Evolutionary conservation across 2,329 filamentous ascomycete genomes (phyloP).

Genomic region (Aspergillus proliferans): DNA sequence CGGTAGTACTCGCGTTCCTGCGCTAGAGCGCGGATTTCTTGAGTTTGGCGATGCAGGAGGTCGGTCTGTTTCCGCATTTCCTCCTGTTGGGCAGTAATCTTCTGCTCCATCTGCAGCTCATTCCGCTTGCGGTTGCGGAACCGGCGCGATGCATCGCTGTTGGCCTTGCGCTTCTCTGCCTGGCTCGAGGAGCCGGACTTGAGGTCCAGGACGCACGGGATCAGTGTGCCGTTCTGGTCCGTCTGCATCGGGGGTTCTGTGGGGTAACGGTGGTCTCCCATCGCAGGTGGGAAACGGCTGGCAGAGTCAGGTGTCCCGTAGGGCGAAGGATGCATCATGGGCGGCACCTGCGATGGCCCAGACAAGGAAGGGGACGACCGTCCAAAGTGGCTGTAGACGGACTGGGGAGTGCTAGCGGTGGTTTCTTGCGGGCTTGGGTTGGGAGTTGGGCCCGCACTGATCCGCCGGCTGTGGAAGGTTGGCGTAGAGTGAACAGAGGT

Average conservation of each 20-base stretch:
- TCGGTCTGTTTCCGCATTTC: slow-evolving; percentile 29
- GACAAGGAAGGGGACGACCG: slow-evolving; percentile 26
- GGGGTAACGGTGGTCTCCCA: slow-evolving; percentile 13
- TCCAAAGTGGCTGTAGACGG: slow-evolving; percentile 25
- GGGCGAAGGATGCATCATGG: slow-evolving; percentile 11
- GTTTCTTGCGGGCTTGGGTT: slow-evolving; percentile 30
- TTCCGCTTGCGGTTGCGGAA: slow-evolving; percentile 39
- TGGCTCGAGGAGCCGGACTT: slow-evolving; percentile 38
- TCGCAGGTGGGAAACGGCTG: slow-evolving; percentile 17
- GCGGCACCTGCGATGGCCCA: slow-evolving; percentile 11
- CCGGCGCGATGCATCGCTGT: slow-evolving; percentile 37
- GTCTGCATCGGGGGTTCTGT: slow-evolving; percentile 5
- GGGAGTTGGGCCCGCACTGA: slow-evolving; percentile 25
- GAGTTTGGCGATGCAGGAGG: slow-evolving; percentile 23
- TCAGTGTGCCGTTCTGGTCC: slow-evolving; percentile 12
- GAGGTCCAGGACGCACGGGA: slow-evolving; percentile 33
- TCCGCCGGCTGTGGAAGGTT: slow-evolving; percentile 25
- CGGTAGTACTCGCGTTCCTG: slow-evolving; percentile 36
- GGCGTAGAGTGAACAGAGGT: slow-evolving; percentile 28
- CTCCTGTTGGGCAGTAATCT: slow-evolving; percentile 30
- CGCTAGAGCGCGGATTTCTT: slow-evolving; percentile 28
- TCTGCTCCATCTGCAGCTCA: slow-evolving; percentile 35
- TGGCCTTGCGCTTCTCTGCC: slow-evolving; percentile 38
- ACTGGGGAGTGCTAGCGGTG: slow-evolving; percentile 30
- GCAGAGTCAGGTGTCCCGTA: slow-evolving; percentile 22